A percentile compares a stretch with the other conserved stretches of the same genome.
These are phyloP conservation scores for Sanghuangporus weigelae DNA, from an alignment of 1,284 basidiomycete species.

Conservation along the genomic window DNA sequence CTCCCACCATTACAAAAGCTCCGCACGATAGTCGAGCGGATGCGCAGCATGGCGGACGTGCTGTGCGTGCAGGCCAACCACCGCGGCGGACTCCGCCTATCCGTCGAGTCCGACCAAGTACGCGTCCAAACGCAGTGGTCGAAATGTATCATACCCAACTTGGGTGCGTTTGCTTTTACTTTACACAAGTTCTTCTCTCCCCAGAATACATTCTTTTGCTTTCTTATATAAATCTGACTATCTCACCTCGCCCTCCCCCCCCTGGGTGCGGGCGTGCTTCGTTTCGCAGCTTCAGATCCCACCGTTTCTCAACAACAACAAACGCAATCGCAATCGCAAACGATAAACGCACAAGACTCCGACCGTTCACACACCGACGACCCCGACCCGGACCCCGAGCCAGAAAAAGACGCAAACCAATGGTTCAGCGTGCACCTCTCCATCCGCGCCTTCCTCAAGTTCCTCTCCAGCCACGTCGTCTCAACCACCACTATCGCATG, in stretches of 20 bases:
- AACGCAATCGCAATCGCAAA: not conserved
- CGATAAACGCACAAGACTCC: slow-evolving; percentile 17
- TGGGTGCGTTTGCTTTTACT: slow-evolving; percentile 39
- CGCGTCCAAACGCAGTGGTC: slow-evolving; percentile 80
- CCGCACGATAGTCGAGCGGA: slow-evolving; percentile 71
- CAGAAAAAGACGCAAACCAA: slow-evolving; percentile 42
- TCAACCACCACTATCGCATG: slow-evolving; percentile 85
- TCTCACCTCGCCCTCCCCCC: too few species aligned
- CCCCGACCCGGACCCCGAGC: slow-evolving; percentile 15
- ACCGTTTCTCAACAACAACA: not conserved
- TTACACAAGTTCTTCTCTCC: not conserved
- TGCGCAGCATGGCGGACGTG: slow-evolving; percentile 70
- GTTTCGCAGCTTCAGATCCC: not conserved
- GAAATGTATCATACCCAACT: slow-evolving; percentile 65
- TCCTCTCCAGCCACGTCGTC: slow-evolving; percentile 79
- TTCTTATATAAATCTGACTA: too few species aligned
- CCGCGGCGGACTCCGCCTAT: slow-evolving; percentile 57
- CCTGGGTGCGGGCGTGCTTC: too few species aligned
- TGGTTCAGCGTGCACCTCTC: slow-evolving; percentile 68
- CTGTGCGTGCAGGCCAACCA: slow-evolving; percentile 70
- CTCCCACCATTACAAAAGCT: slow-evolving; percentile 76
- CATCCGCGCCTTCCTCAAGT: slow-evolving; percentile 75
- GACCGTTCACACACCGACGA: slow-evolving; percentile 30
- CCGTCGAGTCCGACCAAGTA: slow-evolving; percentile 64
- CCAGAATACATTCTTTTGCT: not conserved